These are phyloP conservation scores for Cornus florida DNA, from an alignment of 148 eudicot species.

Conservation along the genomic window DNA sequence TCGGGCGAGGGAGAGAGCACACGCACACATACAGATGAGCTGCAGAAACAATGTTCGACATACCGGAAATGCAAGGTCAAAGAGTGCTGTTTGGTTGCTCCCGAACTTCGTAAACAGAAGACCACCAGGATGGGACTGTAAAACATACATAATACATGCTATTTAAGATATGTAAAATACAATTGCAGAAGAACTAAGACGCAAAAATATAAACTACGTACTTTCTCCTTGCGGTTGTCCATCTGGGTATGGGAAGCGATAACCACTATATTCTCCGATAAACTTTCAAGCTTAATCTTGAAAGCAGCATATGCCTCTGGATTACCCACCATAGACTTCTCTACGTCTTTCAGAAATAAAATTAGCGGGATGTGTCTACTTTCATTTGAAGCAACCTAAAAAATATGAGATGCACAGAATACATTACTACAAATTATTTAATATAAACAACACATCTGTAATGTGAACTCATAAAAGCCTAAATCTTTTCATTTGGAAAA, in stretches of 20 bases:
- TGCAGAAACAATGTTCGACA: conserved; percentile 10
- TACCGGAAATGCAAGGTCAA: conserved; percentile 90
- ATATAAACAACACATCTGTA: not conserved
- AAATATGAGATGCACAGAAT: not conserved
- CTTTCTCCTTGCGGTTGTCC: conserved; percentile 90
- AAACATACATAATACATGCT: not conserved
- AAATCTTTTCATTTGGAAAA: not conserved
- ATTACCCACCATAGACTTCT: conserved; percentile 73
- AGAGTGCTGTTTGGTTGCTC: conserved; percentile 79
- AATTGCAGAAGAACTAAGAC: not conserved
- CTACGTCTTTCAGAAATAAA: conserved; percentile 79
- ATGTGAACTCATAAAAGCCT: not conserved
- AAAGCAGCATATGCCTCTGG: conserved; percentile 63
- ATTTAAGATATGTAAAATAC: not conserved
- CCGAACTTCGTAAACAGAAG: conserved; percentile 87
- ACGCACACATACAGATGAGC: not conserved
- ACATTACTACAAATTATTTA: not conserved
- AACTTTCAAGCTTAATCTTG: conserved; percentile 64
- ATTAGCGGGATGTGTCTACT: conserved; percentile 64
- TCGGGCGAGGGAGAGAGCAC: not conserved
- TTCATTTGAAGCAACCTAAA: conserved; percentile 68
- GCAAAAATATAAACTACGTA: conserved; percentile 23
- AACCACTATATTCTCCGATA: conserved; percentile 73
- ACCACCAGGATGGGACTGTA: conserved; percentile 88
- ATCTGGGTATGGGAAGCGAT: conserved; percentile 85